A percentile compares a stretch with the other conserved stretches of the same genome.
Conservation (phyloP, 108 stramenopile species). For the Schizochytrium sp. region DNA sequence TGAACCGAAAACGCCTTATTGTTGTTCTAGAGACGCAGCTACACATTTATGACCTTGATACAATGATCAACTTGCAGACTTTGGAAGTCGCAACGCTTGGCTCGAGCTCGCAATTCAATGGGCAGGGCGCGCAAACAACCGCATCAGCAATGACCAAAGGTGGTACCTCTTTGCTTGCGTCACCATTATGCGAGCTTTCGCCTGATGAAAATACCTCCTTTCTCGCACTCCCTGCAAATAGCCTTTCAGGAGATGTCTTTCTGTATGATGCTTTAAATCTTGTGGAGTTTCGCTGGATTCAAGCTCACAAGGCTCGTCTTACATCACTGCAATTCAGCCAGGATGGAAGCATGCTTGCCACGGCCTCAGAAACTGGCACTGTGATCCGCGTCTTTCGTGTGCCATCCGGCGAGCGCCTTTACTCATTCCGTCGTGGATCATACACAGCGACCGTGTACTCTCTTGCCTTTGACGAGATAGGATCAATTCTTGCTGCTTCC, state of each 20-base stretch:
- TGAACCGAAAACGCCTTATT: constrained; percentile 73
- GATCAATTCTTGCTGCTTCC: constrained; percentile 71
- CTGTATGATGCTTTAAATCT: constrained; percentile 73
- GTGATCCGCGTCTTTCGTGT: constrained; percentile 74
- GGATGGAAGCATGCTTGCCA: constrained; percentile 72
- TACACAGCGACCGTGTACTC: constrained; percentile 72
- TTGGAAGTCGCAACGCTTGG: constrained; percentile 62
- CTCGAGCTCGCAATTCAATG: constrained; percentile 65
- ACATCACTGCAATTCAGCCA: constrained; percentile 71
- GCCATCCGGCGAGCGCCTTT: constrained; percentile 68
- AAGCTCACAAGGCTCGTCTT: constrained; percentile 71
- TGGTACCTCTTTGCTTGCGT: background rate
- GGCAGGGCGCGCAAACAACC: constrained; percentile 69
- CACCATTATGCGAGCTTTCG: constrained; percentile 47
- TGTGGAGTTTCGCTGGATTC: constrained; percentile 72
- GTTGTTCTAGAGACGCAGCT: constrained; percentile 69
- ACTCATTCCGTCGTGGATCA: constrained; percentile 68
- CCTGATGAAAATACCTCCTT: constrained; percentile 62
- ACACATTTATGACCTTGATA: constrained; percentile 73
- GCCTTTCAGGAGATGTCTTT: constrained; percentile 64
- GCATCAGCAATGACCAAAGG: constrained; percentile 40
- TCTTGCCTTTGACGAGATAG: constrained; percentile 71
- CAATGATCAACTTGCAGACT: constrained; percentile 74
- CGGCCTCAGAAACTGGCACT: constrained; percentile 73
- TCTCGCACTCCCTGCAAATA: constrained; percentile 55